Evolutionary conservation across 352 stramenopile species (phyloP).

Genomic region (Blastocystis sp.): DNA sequence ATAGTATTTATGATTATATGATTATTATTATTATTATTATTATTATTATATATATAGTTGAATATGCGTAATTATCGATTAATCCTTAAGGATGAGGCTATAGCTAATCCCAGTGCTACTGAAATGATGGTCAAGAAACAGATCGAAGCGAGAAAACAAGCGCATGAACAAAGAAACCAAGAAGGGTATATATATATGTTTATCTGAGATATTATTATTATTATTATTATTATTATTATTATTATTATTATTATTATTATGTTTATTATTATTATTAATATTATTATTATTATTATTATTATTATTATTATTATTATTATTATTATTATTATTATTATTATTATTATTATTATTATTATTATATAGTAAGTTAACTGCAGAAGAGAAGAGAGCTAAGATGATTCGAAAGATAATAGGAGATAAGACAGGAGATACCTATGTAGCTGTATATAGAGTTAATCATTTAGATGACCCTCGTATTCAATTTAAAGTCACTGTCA

Average conservation of each 20-base stretch:
- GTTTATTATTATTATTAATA: too few species aligned
- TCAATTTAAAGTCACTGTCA: conserved; percentile 24
- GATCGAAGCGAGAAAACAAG: conserved; percentile 16
- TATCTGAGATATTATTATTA: too few species aligned
- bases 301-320: too few species aligned
- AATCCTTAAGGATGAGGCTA: conserved; percentile 4
- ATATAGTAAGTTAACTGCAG: conserved; percentile 11
- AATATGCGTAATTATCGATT: conserved; percentile 20
- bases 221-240: too few species aligned
- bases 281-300: too few species aligned
- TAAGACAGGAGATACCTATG: conserved; percentile 11
- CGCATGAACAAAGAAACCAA: conserved; percentile 14
- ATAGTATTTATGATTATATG: too few species aligned
- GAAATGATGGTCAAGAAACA: conserved; percentile 12
- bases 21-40: too few species aligned
- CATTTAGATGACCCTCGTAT: background rate
- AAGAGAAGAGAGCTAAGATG: conserved; percentile 9
- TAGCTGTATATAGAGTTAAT: conserved; percentile 2
- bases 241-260: too few species aligned
- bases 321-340: too few species aligned
- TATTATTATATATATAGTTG: too few species aligned
- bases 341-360: background rate
- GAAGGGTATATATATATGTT: background rate
- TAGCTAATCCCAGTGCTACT: background rate
- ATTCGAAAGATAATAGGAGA: conserved; percentile 20